phyloP scores from a whole-genome alignment of 2,329 filamentous ascomycete species.

The Leptographium galeiforme region DNA sequence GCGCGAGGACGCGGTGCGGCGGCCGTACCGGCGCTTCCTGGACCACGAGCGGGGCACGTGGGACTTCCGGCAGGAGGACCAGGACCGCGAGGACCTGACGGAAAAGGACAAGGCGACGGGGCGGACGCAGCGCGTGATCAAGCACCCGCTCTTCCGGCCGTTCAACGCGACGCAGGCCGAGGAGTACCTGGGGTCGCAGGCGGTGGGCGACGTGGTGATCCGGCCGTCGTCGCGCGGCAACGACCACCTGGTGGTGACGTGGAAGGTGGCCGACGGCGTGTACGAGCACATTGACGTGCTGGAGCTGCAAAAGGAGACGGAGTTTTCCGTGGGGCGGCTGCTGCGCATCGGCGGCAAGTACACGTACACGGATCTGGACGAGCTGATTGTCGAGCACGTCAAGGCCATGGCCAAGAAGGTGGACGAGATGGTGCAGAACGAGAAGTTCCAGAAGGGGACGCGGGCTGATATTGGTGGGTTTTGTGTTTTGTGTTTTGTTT shows the following conservation, averaged over 20 bases:
- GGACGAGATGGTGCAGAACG: conserved; percentile 85
- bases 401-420: conserved; percentile 98
- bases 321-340: conserved; percentile 81
- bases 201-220: conserved; percentile 82
- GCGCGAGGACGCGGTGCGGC: conserved; percentile 65
- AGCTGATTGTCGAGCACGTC: conserved; percentile 92
- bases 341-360: conserved; percentile 79
- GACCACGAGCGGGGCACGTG: conserved; percentile 71
- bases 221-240: conserved; percentile 89
- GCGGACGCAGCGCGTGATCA: conserved; percentile 86
- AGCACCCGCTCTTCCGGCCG: conserved; percentile 88
- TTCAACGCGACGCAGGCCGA: conserved; percentile 90
- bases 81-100: conserved; percentile 68
- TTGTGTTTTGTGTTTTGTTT: neutral
- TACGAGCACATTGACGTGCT: conserved; percentile 97
- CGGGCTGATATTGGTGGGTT: conserved; percentile 74
- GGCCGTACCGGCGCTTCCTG: conserved; percentile 53
- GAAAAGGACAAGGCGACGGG: conserved; percentile 79
- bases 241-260: conserved; percentile 90
- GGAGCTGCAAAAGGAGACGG: conserved; percentile 91
- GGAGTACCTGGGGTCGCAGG: conserved; percentile 78
- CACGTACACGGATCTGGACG: conserved; percentile 90
- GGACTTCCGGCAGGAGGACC: conserved; percentile 70
- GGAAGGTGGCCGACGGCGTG: conserved; percentile 94
- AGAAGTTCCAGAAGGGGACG: conserved; percentile 80